These are phyloP conservation scores for Euptelea pleiosperma DNA, from an alignment of 164 flowering plant genomes.

Conservation along the genomic window DNA sequence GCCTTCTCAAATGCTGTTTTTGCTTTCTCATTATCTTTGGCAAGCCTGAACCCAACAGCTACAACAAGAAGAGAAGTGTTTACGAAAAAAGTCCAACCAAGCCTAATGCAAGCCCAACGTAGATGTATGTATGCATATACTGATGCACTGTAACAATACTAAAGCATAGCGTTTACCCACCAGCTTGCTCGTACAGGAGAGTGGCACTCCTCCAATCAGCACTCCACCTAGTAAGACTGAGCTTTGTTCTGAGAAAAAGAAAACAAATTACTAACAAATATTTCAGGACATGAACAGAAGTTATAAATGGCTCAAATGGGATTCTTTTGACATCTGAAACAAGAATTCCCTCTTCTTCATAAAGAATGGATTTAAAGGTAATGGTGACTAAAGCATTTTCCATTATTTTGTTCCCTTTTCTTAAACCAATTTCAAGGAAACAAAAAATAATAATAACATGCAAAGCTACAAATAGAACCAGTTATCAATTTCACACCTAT, in stretches of 20 bases:
- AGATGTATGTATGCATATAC: not conserved
- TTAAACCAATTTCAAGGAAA: no score
- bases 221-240: conserved; percentile 89
- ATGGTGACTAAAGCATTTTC: no score
- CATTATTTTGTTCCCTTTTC: no score
- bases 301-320: no score
- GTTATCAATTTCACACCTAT: no score
- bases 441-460: no score
- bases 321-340: not conserved
- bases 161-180: conserved; percentile 32
- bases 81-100: not conserved
- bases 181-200: conserved; percentile 81
- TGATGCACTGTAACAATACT: not conserved
- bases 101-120: not conserved
- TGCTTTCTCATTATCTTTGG: conserved; percentile 71
- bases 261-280: not conserved
- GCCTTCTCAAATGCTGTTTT: conserved; percentile 88
- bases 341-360: not conserved
- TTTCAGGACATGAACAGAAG: not conserved
- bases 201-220: conserved; percentile 94
- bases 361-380: no score
- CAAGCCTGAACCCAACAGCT: conserved; percentile 64
- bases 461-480: no score
- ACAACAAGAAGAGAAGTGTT: conserved; percentile 19
- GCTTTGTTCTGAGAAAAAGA: conserved; percentile 56